Percentiles rank a stretch among this genome's conserved stretches.
phyloP scores from a whole-genome alignment of 805 yeast species.

The Saccharomycopsis sp. region DNA sequence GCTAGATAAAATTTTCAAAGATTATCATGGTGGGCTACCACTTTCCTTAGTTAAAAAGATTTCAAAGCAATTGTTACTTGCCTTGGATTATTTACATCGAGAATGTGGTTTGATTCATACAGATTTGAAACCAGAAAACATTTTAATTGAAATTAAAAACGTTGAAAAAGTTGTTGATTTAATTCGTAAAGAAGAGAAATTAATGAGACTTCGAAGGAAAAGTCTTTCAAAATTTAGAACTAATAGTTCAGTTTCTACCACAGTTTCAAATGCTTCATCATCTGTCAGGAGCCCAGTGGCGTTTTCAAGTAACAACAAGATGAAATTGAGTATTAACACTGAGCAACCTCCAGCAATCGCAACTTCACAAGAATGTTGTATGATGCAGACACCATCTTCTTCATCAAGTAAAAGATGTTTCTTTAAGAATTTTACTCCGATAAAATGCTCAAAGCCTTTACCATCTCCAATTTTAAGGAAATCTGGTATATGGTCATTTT shows the following conservation, averaged over 20 bases:
- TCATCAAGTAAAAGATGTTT: slow-evolving; percentile 1
- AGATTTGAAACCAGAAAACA: slow-evolving; percentile 69
- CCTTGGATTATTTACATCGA: slow-evolving; percentile 65
- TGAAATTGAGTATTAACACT: neutral
- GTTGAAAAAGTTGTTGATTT: slow-evolving; percentile 62
- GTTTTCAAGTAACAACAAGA: neutral
- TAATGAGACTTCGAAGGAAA: neutral
- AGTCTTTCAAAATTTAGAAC: neutral
- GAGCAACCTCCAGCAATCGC: neutral
- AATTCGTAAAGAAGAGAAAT: slow-evolving; percentile 17
- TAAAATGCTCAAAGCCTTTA: slow-evolving; percentile 17
- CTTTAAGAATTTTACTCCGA: slow-evolving; percentile 5
- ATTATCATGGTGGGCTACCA: slow-evolving; percentile 75
- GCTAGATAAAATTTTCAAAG: slow-evolving; percentile 18
- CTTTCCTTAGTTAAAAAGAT: slow-evolving; percentile 69
- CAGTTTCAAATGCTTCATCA: neutral
- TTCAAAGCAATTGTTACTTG: slow-evolving; percentile 67
- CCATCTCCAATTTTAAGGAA: slow-evolving; percentile 20
- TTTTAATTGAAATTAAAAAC: slow-evolving; percentile 73
- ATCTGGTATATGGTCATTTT: slow-evolving; percentile 18
- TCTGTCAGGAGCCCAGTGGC: neutral
- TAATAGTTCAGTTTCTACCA: neutral
- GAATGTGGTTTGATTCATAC: slow-evolving; percentile 71
- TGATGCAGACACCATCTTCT: neutral
- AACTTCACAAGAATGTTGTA: too few relatives aligned